phyloP scores from a whole-genome alignment of 2,329 filamentous ascomycete genomes.

The Huntiella moniliformis region DNA sequence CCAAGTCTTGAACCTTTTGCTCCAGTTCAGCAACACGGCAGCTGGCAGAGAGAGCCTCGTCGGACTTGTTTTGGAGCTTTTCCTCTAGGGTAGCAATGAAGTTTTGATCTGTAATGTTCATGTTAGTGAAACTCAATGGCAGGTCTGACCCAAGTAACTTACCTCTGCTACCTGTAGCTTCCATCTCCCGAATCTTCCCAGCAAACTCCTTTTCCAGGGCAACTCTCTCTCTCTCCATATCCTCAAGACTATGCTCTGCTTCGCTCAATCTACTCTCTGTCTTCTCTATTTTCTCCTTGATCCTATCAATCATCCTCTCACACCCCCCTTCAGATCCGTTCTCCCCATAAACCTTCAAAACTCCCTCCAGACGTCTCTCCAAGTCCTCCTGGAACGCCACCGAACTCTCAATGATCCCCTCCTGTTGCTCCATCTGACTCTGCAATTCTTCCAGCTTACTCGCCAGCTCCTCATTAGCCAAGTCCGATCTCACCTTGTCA shows the following conservation, averaged over 20 bases:
- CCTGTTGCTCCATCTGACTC: neutral
- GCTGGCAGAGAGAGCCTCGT: neutral
- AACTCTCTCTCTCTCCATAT: too few relatives aligned
- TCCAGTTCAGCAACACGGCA: constrained; percentile 4
- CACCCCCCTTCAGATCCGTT: neutral
- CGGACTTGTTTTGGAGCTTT: constrained; percentile 4
- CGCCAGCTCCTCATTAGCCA: neutral
- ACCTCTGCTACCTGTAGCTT: too few relatives aligned
- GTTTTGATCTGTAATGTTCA: neutral
- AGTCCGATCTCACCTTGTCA: neutral
- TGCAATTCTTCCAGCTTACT: constrained; percentile 2
- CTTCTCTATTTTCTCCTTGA: neutral
- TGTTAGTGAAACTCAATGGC: neutral
- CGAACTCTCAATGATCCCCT: neutral
- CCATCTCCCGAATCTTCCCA: too few relatives aligned
- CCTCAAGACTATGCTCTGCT: too few relatives aligned
- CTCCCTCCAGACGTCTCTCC: too few relatives aligned
- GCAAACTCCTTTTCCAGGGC: too few relatives aligned
- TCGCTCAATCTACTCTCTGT: too few relatives aligned
- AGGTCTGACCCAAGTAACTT: too few relatives aligned
- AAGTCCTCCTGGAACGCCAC: neutral
- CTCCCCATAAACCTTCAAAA: too few relatives aligned
- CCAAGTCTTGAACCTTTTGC: constrained; percentile 2
- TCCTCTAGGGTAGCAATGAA: neutral
- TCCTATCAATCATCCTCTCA: neutral